Evolutionary conservation across 257 asterid genomes (phyloP).

Genomic region (Voacanga thouarsii): DNA sequence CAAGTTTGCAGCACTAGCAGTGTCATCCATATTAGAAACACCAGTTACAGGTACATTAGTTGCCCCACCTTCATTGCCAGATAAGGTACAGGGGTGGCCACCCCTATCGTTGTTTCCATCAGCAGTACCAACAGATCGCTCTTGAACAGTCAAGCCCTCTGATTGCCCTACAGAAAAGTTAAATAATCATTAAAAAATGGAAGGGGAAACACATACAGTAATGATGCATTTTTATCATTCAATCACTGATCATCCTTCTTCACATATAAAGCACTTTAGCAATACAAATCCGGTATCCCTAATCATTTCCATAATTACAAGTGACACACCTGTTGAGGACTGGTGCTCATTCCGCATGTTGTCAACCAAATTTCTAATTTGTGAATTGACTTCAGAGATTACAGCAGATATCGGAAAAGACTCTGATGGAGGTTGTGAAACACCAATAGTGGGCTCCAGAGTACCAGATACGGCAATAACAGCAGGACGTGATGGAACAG

Average conservation of each 20-base stretch:
- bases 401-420: slow-evolving; percentile 29
- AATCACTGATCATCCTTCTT: not conserved
- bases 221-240: not conserved
- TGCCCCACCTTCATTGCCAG: slow-evolving; percentile 10
- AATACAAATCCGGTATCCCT: not conserved
- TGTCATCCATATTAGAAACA: not conserved
- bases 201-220: not conserved
- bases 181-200: not conserved
- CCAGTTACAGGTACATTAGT: slow-evolving; percentile 4
- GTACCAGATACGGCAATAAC: slow-evolving; percentile 38
- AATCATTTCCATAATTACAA: not conserved
- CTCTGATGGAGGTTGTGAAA: slow-evolving; percentile 34
- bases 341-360: slow-evolving; percentile 29
- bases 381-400: slow-evolving; percentile 42
- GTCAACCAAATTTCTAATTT: slow-evolving; percentile 28
- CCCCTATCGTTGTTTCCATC: slow-evolving; percentile 24
- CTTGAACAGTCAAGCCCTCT: slow-evolving; percentile 43
- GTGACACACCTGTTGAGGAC: slow-evolving; percentile 36
- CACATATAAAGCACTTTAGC: slow-evolving; percentile 12
- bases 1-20: slow-evolving; percentile 13
- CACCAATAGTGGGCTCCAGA: slow-evolving; percentile 34
- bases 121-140: slow-evolving; percentile 27
- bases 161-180: slow-evolving; percentile 31
- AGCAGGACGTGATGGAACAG: slow-evolving; percentile 41
- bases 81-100: slow-evolving; percentile 23